These are phyloP conservation scores for Castanea crenata DNA, from an alignment of 306 rosid species.

Conservation along the genomic window DNA sequence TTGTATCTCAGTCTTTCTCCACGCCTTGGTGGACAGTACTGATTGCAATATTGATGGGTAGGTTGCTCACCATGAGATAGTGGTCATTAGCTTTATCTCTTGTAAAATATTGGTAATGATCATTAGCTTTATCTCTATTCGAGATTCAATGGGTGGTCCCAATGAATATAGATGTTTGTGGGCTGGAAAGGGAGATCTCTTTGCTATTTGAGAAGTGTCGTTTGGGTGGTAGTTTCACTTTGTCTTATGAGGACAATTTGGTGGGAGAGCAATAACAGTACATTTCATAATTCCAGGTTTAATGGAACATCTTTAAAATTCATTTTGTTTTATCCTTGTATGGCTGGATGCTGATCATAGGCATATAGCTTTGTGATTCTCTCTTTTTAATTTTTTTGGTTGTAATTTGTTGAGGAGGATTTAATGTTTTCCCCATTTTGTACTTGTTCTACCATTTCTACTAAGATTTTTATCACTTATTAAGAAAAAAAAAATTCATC, in stretches of 20 bases:
- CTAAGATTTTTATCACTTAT: too few species aligned
- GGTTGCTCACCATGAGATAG: not conserved
- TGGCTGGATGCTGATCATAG: not conserved
- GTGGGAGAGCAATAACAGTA: not conserved
- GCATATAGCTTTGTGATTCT: not conserved
- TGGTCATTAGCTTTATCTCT: not conserved
- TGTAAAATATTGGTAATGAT: not conserved
- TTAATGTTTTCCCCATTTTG: not conserved
- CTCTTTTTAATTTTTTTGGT: not conserved
- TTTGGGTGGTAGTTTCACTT: not conserved
- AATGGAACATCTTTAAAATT: not conserved
- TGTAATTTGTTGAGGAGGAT: not conserved
- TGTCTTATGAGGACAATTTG: not conserved
- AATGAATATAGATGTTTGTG: not conserved
- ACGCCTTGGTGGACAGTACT: too few species aligned
- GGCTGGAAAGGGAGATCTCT: not conserved
- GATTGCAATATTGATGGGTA: too few species aligned
- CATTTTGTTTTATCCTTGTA: not conserved
- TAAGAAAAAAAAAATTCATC: not conserved
- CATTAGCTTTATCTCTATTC: not conserved
- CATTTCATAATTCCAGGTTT: not conserved
- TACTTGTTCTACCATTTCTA: not conserved
- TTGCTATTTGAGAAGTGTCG: not conserved
- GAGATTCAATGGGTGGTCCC: not conserved
- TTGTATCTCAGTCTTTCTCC: too few species aligned